Percentiles rank a stretch among this genome's conserved stretches.
Conservation (phyloP, 805 yeast genomes). For the Candida hungchunana region DNA sequence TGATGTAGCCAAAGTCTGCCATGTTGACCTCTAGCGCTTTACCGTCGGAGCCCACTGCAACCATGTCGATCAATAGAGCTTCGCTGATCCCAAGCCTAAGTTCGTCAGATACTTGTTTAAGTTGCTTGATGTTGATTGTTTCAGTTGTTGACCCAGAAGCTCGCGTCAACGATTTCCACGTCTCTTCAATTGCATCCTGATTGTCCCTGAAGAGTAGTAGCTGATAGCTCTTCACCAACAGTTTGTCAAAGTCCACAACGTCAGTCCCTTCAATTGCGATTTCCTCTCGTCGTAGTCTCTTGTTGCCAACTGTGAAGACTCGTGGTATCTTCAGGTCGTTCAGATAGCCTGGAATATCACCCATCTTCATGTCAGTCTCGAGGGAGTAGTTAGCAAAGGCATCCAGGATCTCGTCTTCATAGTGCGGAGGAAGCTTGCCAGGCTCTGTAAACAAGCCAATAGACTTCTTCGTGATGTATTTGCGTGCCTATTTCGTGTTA, state of each 20-base stretch:
- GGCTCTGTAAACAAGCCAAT: conserved; percentile 29
- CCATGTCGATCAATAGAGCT: conserved; percentile 39
- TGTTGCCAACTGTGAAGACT: conserved; percentile 28
- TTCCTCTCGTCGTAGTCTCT: conserved; percentile 20
- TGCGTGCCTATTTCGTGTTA: conserved; percentile 11
- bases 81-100: conserved; percentile 31
- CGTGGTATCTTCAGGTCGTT: conserved; percentile 29
- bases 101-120: conserved; percentile 30
- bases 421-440: conserved; percentile 34
- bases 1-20: conserved; percentile 42
- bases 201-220: conserved; percentile 38
- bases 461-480: conserved; percentile 20
- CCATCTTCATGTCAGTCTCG: conserved; percentile 36
- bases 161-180: conserved; percentile 37
- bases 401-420: conserved; percentile 43
- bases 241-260: conserved; percentile 45
- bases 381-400: conserved; percentile 38
- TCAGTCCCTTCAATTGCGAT: conserved; percentile 37
- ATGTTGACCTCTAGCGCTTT: conserved; percentile 33
- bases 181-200: conserved; percentile 30
- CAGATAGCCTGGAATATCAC: conserved; percentile 29
- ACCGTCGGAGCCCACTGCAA: conserved; percentile 39
- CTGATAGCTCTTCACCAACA: conserved; percentile 37
- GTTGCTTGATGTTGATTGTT: conserved; percentile 35
- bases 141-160: no score